Evolutionary conservation across 2,329 filamentous ascomycete species (phyloP).

Genomic region (Ophiocordyceps sinensis): DNA sequence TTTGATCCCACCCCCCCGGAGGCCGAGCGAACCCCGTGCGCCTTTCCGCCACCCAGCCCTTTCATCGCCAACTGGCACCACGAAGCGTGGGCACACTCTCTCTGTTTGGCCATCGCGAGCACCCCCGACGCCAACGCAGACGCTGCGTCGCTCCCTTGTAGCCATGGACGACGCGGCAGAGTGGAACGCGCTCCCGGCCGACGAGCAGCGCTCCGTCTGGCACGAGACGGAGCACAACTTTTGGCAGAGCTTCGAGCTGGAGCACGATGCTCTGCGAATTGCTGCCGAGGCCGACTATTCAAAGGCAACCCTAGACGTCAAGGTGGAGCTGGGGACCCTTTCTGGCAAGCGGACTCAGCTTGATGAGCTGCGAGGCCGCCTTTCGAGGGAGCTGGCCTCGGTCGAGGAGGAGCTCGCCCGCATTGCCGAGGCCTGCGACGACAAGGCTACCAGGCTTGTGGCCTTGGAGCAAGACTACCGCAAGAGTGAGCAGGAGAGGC

Average conservation of each 20-base stretch:
- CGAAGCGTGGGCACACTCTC: no score
- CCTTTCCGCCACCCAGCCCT: no score
- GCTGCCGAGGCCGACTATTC: conserved; percentile 13
- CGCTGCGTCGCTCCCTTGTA: no score
- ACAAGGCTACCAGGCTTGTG: conserved; percentile 18
- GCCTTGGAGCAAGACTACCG: conserved; percentile 18
- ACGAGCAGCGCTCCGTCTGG: conserved; percentile 20
- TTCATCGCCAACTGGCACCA: no score
- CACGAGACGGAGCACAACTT: conserved; percentile 20
- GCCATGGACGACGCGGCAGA: conserved; percentile 7
- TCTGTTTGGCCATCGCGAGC: no score
- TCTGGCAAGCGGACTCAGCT: conserved; percentile 14
- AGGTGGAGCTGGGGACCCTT: conserved; percentile 14
- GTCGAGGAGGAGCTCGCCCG: conserved; percentile 23
- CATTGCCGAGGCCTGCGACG: conserved; percentile 14
- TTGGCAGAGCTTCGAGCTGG: conserved; percentile 14
- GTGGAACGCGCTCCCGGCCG: conserved; percentile 15
- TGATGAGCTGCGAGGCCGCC: conserved; percentile 11
- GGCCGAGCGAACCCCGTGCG: no score
- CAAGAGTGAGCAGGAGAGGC: conserved; percentile 11
- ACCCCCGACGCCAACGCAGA: no score
- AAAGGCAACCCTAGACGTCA: conserved; percentile 10
- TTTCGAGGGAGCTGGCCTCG: conserved; percentile 16
- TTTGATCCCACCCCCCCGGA: not conserved
- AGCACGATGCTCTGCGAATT: conserved; percentile 10